phyloP scores from a whole-genome alignment of 2,329 filamentous ascomycete species.

The Annulohypoxylon truncatum region DNA sequence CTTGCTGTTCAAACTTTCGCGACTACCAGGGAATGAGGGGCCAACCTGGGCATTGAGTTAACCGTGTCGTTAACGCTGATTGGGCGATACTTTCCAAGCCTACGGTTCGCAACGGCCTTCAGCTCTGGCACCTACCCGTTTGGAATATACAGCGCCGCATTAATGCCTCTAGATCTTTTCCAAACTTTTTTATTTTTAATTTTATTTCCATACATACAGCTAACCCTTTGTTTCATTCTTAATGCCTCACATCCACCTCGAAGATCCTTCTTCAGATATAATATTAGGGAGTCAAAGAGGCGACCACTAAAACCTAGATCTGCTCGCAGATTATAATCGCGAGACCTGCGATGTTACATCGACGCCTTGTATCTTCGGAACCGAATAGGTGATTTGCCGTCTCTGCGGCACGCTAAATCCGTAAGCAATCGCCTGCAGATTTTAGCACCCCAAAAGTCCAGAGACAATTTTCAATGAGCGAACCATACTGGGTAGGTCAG shows the following conservation, averaged over 20 bases:
- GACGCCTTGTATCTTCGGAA: slow-evolving; percentile 25
- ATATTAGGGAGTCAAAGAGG: not conserved
- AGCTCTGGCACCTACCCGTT: slow-evolving; percentile 31
- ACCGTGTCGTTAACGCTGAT: slow-evolving; percentile 20
- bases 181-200: not conserved
- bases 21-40: slow-evolving; percentile 17
- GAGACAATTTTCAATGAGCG: slow-evolving; percentile 22
- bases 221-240: not conserved
- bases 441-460: slow-evolving; percentile 31
- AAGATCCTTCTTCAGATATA: slow-evolving; percentile 8
- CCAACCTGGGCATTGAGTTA: slow-evolving; percentile 22
- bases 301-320: slow-evolving; percentile 13
- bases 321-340: slow-evolving; percentile 18
- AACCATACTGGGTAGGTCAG: slow-evolving; percentile 27
- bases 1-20: slow-evolving; percentile 1
- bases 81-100: slow-evolving; percentile 30
- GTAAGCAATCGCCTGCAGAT: slow-evolving; percentile 35
- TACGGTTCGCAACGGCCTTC: slow-evolving; percentile 25
- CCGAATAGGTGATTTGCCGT: slow-evolving; percentile 28
- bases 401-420: slow-evolving; percentile 27
- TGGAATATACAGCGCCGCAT: slow-evolving; percentile 30
- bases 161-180: slow-evolving; percentile 21
- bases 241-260: not conserved
- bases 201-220: not conserved
- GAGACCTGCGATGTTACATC: slow-evolving; percentile 28